These are phyloP conservation scores for Pittosporum tobira DNA, from an alignment of 129 eudicot genomes.

Conservation along the genomic window DNA sequence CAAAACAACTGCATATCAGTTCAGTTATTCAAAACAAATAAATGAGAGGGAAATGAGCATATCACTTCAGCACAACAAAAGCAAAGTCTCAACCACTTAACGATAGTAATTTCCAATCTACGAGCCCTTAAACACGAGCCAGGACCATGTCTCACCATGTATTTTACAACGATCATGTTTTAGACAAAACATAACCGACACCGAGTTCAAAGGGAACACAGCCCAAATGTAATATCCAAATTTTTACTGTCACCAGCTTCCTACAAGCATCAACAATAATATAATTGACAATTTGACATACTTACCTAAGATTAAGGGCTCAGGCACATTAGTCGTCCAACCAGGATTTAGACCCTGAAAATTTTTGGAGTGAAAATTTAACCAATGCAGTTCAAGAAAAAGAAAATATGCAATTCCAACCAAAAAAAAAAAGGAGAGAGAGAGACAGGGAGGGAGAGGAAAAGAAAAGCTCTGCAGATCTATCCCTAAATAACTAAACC, in stretches of 20 bases:
- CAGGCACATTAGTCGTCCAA: constrained; percentile 14
- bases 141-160: not conserved
- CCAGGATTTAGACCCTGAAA: constrained; percentile 37
- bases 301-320: constrained; percentile 32
- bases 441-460: no score
- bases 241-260: not conserved
- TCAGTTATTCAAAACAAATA: no score
- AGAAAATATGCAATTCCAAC: constrained; percentile 4
- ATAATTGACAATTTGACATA: constrained; percentile 9
- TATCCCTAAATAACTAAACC: not conserved
- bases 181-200: not conserved
- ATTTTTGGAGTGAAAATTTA: constrained; percentile 23
- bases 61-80: not conserved
- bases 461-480: constrained; percentile 7
- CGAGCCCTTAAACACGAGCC: not conserved
- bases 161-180: constrained; percentile 2
- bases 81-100: not conserved
- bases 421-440: no score
- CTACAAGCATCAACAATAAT: not conserved
- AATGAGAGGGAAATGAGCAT: no score
- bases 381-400: not conserved
- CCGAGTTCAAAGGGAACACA: not conserved
- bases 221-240: not conserved
- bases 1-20: not conserved
- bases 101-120: not conserved